Percentiles rank a stretch among this genome's conserved stretches.
Evolutionary conservation across 805 yeast species (phyloP).

Genomic region (Priceomyces medius): DNA sequence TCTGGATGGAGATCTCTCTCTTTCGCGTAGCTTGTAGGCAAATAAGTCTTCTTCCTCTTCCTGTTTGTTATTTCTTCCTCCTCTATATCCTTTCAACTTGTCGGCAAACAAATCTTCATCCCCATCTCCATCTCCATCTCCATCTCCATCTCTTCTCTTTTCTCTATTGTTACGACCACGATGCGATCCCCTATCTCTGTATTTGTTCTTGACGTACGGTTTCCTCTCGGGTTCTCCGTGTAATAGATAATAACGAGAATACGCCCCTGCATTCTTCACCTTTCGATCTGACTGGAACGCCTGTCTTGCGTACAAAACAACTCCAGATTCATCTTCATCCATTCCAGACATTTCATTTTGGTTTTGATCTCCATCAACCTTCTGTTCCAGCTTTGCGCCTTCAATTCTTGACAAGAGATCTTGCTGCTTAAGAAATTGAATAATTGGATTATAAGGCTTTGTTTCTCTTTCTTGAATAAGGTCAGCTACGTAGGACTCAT

Average conservation of each 20-base stretch:
- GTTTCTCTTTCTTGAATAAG: conserved; percentile 39
- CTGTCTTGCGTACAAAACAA: conserved; percentile 46
- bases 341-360: conserved; percentile 14
- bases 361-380: conserved; percentile 10
- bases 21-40: conserved; percentile 29
- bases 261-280: conserved; percentile 53
- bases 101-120: conserved; percentile 5
- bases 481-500: conserved; percentile 19
- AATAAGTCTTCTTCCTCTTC: conserved; percentile 36
- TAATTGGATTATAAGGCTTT: conserved; percentile 38
- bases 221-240: conserved; percentile 68
- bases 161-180: conserved; percentile 11
- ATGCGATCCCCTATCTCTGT: conserved; percentile 14
- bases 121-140: conserved; percentile 17
- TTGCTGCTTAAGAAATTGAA: conserved; percentile 31
- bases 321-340: conserved; percentile 41
- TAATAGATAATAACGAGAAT: conserved; percentile 61
- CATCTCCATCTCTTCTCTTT: conserved; percentile 27
- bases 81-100: not conserved
- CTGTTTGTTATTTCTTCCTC: conserved; percentile 6
- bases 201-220: conserved; percentile 18
- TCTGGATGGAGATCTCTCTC: conserved; percentile 16
- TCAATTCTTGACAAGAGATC: conserved; percentile 32
- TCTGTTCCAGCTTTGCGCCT: conserved; percentile 16
- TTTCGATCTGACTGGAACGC: conserved; percentile 57